phyloP scores from a whole-genome alignment of 768 basidiomycete species.

The Naematelia aurantialba region DNA sequence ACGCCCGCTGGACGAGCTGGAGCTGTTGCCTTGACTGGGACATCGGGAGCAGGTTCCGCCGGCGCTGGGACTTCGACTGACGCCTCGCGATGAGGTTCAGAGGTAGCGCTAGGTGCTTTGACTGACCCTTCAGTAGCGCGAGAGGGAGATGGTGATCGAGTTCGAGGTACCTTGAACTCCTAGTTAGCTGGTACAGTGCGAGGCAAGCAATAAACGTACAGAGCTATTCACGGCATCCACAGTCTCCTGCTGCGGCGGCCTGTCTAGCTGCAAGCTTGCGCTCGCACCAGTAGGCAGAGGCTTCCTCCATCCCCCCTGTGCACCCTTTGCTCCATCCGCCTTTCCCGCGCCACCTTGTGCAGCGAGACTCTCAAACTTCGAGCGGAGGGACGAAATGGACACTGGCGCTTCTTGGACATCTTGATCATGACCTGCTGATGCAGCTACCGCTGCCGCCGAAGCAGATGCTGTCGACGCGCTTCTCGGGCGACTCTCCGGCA shows the following conservation, averaged over 20 bases:
- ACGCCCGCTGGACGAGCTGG: neutral
- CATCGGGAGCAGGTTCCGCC: neutral
- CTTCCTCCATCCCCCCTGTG: neutral
- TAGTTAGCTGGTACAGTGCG: neutral
- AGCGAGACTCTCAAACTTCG: constrained; percentile 36
- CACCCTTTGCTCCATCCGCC: neutral
- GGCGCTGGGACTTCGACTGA: neutral
- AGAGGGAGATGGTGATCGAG: neutral
- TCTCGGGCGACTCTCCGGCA: neutral
- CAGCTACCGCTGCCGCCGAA: neutral
- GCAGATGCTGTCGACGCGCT: neutral
- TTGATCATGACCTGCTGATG: too few species aligned
- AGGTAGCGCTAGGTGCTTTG: too few species aligned
- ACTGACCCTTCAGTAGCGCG: too few species aligned
- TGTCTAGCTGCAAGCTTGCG: too few species aligned
- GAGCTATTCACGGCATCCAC: too few species aligned
- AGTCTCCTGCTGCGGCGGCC: too few species aligned
- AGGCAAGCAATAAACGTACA: too few species aligned
- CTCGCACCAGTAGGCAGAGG: neutral
- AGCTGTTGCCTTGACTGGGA: neutral
- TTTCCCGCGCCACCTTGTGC: constrained; percentile 11
- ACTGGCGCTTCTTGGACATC: constrained; percentile 1
- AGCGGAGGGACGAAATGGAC: constrained; percentile 37
- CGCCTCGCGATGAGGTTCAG: neutral
- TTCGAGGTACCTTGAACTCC: neutral